phyloP scores from a whole-genome alignment of 177 flowering plant species.

The Vitis hybrid region DNA sequence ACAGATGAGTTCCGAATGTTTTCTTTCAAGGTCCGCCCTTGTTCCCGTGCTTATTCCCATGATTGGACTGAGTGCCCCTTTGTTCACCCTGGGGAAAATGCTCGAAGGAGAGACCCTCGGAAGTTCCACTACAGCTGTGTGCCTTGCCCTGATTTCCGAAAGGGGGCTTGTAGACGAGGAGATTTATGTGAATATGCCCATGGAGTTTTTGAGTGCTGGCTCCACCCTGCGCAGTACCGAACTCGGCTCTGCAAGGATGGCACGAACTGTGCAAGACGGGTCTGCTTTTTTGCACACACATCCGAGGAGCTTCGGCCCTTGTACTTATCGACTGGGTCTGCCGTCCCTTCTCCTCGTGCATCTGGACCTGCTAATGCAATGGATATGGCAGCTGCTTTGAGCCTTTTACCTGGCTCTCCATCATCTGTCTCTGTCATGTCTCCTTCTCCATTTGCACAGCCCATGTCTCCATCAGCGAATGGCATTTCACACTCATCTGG shows the following conservation, averaged over 20 bases:
- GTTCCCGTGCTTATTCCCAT: slow-evolving; percentile 64
- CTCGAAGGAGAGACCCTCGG: slow-evolving; percentile 64
- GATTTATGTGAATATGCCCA: slow-evolving; percentile 69
- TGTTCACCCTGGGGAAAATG: slow-evolving; percentile 71
- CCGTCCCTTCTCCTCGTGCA: slow-evolving; percentile 50
- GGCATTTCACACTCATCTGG: slow-evolving; percentile 31
- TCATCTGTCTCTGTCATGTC: slow-evolving; percentile 37
- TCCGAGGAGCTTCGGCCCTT: slow-evolving; percentile 60
- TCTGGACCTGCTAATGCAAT: slow-evolving; percentile 34
- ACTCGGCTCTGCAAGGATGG: slow-evolving; percentile 73
- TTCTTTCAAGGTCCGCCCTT: slow-evolving; percentile 60
- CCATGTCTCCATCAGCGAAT: slow-evolving; percentile 48
- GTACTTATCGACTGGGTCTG: slow-evolving; percentile 59
- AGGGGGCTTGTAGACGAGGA: slow-evolving; percentile 60
- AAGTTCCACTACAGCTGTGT: slow-evolving; percentile 62
- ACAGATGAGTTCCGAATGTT: slow-evolving; percentile 61
- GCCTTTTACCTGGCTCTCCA: slow-evolving; percentile 51
- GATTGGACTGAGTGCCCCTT: slow-evolving; percentile 79
- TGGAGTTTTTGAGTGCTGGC: slow-evolving; percentile 72
- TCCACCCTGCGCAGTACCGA: slow-evolving; percentile 65
- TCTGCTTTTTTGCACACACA: slow-evolving; percentile 67
- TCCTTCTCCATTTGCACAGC: slow-evolving; percentile 38
- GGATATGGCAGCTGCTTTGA: slow-evolving; percentile 54
- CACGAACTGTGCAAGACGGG: slow-evolving; percentile 44
- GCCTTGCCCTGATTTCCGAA: slow-evolving; percentile 63